Evolutionary conservation across 208 protist genomes (phyloP).

Genomic region (Acanthamoeba culbertsoni): DNA sequence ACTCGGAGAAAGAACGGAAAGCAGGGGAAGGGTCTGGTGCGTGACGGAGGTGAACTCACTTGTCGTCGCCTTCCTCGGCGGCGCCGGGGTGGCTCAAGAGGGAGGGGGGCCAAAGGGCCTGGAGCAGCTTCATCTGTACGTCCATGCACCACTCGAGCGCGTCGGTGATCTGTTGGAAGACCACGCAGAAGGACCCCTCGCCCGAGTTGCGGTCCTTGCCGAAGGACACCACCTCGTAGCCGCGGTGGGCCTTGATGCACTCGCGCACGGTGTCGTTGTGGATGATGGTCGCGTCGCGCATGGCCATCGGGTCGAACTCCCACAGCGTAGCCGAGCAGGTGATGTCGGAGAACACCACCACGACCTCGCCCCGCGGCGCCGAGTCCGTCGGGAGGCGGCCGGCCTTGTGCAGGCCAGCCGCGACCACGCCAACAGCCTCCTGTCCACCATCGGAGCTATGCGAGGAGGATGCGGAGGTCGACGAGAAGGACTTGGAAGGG

Average conservation of each 20-base stretch:
- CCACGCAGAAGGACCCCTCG: constrained; percentile 33
- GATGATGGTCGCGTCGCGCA: neutral
- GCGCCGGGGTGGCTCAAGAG: neutral
- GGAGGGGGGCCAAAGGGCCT: neutral
- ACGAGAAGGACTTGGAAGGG: neutral
- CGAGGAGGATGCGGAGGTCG: neutral
- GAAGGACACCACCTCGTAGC: neutral
- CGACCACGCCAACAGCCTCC: neutral
- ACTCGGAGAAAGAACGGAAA: neutral
- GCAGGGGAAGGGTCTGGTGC: neutral
- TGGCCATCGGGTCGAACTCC: neutral
- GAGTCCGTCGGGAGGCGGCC: neutral
- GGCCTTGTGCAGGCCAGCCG: neutral
- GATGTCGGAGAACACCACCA: neutral
- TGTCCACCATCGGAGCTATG: neutral
- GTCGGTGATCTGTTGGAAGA: neutral
- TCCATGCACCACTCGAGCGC: neutral
- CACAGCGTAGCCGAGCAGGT: neutral
- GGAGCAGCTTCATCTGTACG: neutral
- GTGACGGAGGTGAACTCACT: neutral
- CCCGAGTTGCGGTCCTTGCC: neutral
- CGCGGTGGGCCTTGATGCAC: neutral
- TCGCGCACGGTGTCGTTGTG: neutral
- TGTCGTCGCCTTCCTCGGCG: neutral
- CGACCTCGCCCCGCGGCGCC: neutral